phyloP scores from a whole-genome alignment of 108 stramenopile genomes.

The Cyclostephanos tholiformis region DNA sequence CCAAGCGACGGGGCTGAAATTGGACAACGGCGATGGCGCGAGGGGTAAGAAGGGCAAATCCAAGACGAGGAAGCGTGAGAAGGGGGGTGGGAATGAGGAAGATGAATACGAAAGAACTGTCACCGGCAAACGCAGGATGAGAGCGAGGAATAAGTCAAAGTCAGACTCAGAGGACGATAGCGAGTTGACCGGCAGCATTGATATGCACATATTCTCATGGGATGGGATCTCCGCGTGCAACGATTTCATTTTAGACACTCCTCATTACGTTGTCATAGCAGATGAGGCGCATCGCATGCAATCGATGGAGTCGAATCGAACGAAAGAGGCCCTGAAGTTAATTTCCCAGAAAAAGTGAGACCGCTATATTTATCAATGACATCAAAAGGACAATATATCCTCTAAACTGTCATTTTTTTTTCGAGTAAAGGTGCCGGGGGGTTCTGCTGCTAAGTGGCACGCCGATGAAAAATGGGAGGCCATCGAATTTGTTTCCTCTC shows the following conservation, averaged over 20 bases:
- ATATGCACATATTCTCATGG: slow-evolving; percentile 64
- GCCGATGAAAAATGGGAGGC: slow-evolving; percentile 93
- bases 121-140: slow-evolving; percentile 15
- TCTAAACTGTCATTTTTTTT: background rate
- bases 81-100: too few species aligned
- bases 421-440: slow-evolving; percentile 56
- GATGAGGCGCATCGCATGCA: slow-evolving; percentile 89
- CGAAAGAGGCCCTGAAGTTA: slow-evolving; percentile 64
- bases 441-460: slow-evolving; percentile 82
- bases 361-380: background rate
- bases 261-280: slow-evolving; percentile 65
- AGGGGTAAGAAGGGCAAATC: slow-evolving; percentile 22
- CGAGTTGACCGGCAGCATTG: slow-evolving; percentile 4
- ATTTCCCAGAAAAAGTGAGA: slow-evolving; percentile 41
- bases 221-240: slow-evolving; percentile 55
- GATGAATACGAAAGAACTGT: slow-evolving; percentile 20
- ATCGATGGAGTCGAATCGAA: slow-evolving; percentile 62
- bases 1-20: slow-evolving; percentile 58
- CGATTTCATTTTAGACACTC: slow-evolving; percentile 18
- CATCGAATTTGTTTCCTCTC: slow-evolving; percentile 81
- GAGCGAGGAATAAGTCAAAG: slow-evolving; percentile 27
- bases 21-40: slow-evolving; percentile 35
- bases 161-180: slow-evolving; percentile 6
- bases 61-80: slow-evolving; percentile 30
- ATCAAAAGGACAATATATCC: background rate